These are phyloP conservation scores for Hamigera avellanea DNA, from an alignment of 495 filamentous ascomycete species.

Conservation along the genomic window DNA sequence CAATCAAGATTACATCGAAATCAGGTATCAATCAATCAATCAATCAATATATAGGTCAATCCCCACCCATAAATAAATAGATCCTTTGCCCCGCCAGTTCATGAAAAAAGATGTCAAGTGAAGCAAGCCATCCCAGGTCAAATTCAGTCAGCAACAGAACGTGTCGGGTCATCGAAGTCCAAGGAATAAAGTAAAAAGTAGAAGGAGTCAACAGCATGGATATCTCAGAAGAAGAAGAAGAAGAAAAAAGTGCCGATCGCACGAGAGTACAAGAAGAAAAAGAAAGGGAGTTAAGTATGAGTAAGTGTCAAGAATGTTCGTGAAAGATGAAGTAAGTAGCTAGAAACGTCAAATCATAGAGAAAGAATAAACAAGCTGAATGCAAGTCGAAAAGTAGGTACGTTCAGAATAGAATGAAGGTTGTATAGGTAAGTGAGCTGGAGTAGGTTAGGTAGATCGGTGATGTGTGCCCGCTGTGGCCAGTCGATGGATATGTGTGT, in stretches of 20 bases:
- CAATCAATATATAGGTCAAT: conserved; percentile 11
- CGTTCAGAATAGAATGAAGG: too few species aligned
- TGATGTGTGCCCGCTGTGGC: too few species aligned
- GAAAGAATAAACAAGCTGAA: too few species aligned
- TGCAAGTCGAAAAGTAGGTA: too few species aligned
- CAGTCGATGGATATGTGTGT: too few species aligned
- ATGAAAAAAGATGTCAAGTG: too few species aligned
- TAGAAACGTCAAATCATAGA: too few species aligned
- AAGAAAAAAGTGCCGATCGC: conserved; percentile 13
- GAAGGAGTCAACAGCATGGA: conserved; percentile 7
- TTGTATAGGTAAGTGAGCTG: too few species aligned
- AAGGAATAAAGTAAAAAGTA: conserved; percentile 13
- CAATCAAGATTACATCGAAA: not conserved
- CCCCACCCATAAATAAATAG: conserved; percentile 3
- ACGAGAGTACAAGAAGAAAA: conserved; percentile 10
- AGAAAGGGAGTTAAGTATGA: not conserved
- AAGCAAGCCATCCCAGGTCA: not conserved
- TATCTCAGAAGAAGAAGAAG: conserved; percentile 13
- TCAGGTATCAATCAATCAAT: conserved; percentile 4
- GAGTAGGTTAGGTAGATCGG: too few species aligned
- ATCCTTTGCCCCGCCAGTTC: not conserved
- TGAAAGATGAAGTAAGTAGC: too few species aligned
- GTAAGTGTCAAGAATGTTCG: too few species aligned
- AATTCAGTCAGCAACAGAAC: not conserved
- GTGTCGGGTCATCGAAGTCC: conserved; percentile 9